Evolutionary conservation across 75 land plant genomes (phyloP), one percentile per base, ranked within the genome.

Genomic region (Pseudotsuga menziesii): DNA sequence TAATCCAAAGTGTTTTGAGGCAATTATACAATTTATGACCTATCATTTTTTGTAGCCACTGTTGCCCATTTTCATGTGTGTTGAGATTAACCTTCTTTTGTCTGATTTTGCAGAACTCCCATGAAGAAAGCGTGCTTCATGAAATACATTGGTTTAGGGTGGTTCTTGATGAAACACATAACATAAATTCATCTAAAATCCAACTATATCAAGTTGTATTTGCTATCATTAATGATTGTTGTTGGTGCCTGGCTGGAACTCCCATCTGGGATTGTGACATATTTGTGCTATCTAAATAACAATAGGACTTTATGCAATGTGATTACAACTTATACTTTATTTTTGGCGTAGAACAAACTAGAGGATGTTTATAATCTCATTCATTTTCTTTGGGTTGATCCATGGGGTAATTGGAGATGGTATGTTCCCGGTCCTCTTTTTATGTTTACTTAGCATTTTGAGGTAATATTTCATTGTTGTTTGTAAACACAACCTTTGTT

Each of bases 191-290:
- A 2, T 83, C 83, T 14, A 91, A 83, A 78, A 78, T 81, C 29
- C 79, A 76, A 74, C 60, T 78, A 29, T 86, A 95, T 29, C 89
- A 85, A 60, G 88, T 95, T 67, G 86, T 87, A 17, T 92, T 87
- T 88, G 79, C 82, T 39, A 74, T 94, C 59, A 81, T 80, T 39
- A 82, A 91, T 57, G 84, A 92, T 76, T 88, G 91, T 66, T 80
- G 98, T 13, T 95, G 95, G 95, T 95, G 95, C 75, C 85, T 92
- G 22, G 92, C 98, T 9, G 98, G 93, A 20, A 94, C 95, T 23
- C 93, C 98, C 58, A 83, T 95, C 61, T 93, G 92, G 92, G 98
- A 92, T 20, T 56, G 58, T 57, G 13, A 17, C 19, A 13, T 13
- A 57, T 0, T 0, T 57, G 13, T 1, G 44, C 52, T 70, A 32